These are phyloP conservation scores for Aspergillus ruber DNA, from an alignment of 2,329 filamentous ascomycete species.

Conservation along the genomic window DNA sequence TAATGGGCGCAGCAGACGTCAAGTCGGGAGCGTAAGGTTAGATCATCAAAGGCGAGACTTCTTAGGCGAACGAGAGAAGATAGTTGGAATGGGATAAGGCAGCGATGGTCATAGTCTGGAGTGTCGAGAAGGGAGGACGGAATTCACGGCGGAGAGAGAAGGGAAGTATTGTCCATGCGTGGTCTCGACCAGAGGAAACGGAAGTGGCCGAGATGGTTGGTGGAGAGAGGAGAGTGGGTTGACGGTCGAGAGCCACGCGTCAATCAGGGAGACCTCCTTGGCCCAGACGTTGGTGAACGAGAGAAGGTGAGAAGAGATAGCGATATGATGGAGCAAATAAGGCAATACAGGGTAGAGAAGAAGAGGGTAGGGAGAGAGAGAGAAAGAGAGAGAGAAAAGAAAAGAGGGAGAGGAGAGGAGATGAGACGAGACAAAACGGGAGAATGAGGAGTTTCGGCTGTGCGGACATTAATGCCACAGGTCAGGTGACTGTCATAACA, in stretches of 20 bases:
- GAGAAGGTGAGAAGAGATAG: slow-evolving; percentile 1
- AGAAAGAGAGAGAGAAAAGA: slow-evolving; percentile 1
- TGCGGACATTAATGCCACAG: not conserved
- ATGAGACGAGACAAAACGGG: slow-evolving; percentile 1
- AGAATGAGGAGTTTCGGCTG: slow-evolving; percentile 1
- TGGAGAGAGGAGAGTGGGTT: not conserved
- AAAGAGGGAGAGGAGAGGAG: not conserved
- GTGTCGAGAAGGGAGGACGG: slow-evolving; percentile 6
- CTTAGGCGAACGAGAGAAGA: slow-evolving; percentile 12
- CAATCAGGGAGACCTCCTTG: slow-evolving; percentile 6
- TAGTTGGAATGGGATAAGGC: slow-evolving; percentile 7
- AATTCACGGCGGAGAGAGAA: not conserved
- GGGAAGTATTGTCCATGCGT: too few species aligned
- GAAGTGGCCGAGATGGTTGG: not conserved
- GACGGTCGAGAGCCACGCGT: slow-evolving; percentile 11
- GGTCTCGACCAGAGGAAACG: not conserved
- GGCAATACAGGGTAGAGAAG: not conserved
- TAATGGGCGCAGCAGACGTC: slow-evolving; percentile 26
- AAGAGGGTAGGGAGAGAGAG: slow-evolving; percentile 1
- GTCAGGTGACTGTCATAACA: not conserved
- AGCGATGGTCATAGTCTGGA: slow-evolving; percentile 17
- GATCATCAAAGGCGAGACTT: slow-evolving; percentile 17
- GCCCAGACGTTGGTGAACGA: not conserved
- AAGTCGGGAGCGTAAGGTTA: slow-evolving; percentile 28
- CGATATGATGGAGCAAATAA: slow-evolving; percentile 1